These are phyloP conservation scores for Tolypocladium ophioglossoides DNA, from an alignment of 2,329 filamentous ascomycete genomes.

Conservation along the genomic window DNA sequence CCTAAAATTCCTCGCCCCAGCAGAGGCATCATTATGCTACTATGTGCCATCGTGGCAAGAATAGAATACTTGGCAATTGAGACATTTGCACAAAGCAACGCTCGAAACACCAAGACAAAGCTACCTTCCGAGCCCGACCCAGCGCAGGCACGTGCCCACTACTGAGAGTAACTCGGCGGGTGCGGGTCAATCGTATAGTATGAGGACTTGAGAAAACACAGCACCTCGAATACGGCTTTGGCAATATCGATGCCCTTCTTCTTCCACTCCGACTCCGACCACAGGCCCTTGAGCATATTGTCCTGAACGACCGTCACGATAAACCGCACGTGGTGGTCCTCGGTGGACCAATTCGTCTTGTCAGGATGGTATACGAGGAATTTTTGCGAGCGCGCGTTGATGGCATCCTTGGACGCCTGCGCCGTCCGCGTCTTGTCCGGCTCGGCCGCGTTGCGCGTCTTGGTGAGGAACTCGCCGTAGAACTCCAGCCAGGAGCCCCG, in stretches of 20 bases:
- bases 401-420: slow-evolving; percentile 18
- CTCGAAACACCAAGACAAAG: no score
- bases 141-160: neutral
- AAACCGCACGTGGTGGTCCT: slow-evolving; percentile 29
- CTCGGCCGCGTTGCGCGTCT: slow-evolving; percentile 10
- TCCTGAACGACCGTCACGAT: slow-evolving; percentile 23
- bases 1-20: no score
- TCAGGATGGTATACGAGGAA: slow-evolving; percentile 25
- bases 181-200: slow-evolving; percentile 8
- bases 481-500: slow-evolving; percentile 27
- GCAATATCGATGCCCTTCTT: slow-evolving; percentile 19
- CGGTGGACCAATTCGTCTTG: slow-evolving; percentile 22
- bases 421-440: slow-evolving; percentile 21
- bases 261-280: slow-evolving; percentile 17
- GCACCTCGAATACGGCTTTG: slow-evolving; percentile 25
- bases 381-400: slow-evolving; percentile 16
- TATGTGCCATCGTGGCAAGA: no score
- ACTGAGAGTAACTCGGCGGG: slow-evolving; percentile 17
- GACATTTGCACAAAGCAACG: no score
- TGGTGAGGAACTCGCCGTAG: slow-evolving; percentile 17
- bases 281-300: slow-evolving; percentile 21
- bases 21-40: no score
- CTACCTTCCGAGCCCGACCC: no score
- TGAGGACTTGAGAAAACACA: slow-evolving; percentile 21
- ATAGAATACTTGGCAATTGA: no score